phyloP scores from a whole-genome alignment of 2,329 filamentous ascomycete genomes.

The Pseudogymnoascus sp. region DNA sequence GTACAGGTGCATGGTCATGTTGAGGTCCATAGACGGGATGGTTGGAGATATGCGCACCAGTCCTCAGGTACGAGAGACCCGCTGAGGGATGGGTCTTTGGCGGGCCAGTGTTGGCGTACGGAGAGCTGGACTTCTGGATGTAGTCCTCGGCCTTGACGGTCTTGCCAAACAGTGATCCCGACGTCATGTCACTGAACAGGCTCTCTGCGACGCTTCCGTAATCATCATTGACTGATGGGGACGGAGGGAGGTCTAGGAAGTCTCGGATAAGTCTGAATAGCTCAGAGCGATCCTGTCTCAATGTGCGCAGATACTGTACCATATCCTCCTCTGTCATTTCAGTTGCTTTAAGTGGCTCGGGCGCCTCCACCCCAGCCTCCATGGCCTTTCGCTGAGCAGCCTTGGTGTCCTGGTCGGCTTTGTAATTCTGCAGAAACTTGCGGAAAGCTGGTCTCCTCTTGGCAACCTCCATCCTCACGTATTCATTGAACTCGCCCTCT shows the following conservation, averaged over 20 bases:
- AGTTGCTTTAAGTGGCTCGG: slow-evolving; percentile 25
- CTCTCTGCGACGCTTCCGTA: slow-evolving; percentile 3
- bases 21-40: slow-evolving; percentile 56
- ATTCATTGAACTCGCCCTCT: slow-evolving; percentile 52
- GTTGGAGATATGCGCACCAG: slow-evolving; percentile 47
- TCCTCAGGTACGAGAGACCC: slow-evolving; percentile 54
- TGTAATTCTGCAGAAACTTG: slow-evolving; percentile 41
- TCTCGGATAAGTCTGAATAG: slow-evolving; percentile 49
- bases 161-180: neutral
- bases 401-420: slow-evolving; percentile 40
- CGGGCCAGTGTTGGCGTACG: slow-evolving; percentile 41
- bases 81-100: slow-evolving; percentile 59
- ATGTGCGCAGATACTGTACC: slow-evolving; percentile 42
- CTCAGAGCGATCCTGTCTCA: slow-evolving; percentile 44
- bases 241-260: slow-evolving; percentile 50
- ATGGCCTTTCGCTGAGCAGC: slow-evolving; percentile 32
- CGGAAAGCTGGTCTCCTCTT: slow-evolving; percentile 48
- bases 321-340: slow-evolving; percentile 46
- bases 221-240: slow-evolving; percentile 13
- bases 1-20: slow-evolving; percentile 40
- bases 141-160: slow-evolving; percentile 8
- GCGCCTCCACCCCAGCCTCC: slow-evolving; percentile 29
- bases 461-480: slow-evolving; percentile 47
- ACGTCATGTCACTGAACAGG: neutral
- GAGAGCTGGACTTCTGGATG: slow-evolving; percentile 25